A percentile compares a stretch with the other conserved stretches of the same genome.
Evolutionary conservation across 1,284 basidiomycete species (phyloP).

Genomic region (Cryptococcus sp.): DNA sequence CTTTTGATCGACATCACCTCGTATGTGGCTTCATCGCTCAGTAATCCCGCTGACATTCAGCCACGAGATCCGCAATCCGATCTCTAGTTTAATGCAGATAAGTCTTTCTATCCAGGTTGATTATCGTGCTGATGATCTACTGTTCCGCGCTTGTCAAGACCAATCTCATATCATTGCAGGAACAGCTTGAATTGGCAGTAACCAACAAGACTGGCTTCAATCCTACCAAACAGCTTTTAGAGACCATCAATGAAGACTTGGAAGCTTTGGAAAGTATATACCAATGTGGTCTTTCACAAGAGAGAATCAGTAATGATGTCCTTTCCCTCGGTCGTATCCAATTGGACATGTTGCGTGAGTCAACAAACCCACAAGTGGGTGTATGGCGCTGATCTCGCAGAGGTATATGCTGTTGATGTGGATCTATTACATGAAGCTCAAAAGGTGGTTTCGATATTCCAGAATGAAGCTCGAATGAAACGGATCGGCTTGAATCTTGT

Average conservation of each 20-base stretch:
- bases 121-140: slow-evolving; percentile 9
- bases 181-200: slow-evolving; percentile 29
- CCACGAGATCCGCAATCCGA: slow-evolving; percentile 45
- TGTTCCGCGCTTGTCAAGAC: slow-evolving; percentile 44
- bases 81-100: slow-evolving; percentile 37
- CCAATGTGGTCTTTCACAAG: slow-evolving; percentile 47
- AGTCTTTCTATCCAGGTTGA: slow-evolving; percentile 3
- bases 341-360: slow-evolving; percentile 40
- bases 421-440: slow-evolving; percentile 38
- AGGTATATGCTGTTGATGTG: slow-evolving; percentile 44
- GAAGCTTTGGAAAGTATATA: slow-evolving; percentile 45
- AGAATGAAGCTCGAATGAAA: slow-evolving; percentile 48
- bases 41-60: slow-evolving; percentile 9
- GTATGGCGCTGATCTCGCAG: slow-evolving; percentile 2
- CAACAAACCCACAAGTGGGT: background rate
- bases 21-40: slow-evolving; percentile 12
- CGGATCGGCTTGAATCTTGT: slow-evolving; percentile 30
- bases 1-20: slow-evolving; percentile 47
- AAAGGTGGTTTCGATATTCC: slow-evolving; percentile 45
- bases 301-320: slow-evolving; percentile 50
- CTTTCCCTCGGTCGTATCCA: slow-evolving; percentile 50
- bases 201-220: slow-evolving; percentile 21
- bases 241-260: slow-evolving; percentile 46
- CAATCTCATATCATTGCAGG: slow-evolving; percentile 33
- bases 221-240: slow-evolving; percentile 38